Evolutionary conservation across 257 asterid genomes (phyloP), one percentile per base, ranked within the genome.

Genomic region (Solanum sparsipilum): DNA sequence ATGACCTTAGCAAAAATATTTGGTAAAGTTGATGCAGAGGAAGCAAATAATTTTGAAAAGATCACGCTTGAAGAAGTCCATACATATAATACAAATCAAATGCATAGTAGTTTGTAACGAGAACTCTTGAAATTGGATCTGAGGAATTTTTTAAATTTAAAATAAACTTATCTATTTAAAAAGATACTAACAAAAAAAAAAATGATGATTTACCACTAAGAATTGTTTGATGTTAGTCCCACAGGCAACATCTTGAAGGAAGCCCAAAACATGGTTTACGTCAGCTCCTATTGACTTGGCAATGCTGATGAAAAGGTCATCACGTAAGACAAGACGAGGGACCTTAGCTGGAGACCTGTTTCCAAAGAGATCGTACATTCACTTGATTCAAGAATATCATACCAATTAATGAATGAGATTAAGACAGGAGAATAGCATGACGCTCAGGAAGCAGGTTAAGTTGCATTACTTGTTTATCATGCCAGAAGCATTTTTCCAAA

Each of bases 241-340:
- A 87, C 94, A 92, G 56, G 99, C 93, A 86, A 92, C 88, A 74
- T 93, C 93, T 92, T 96, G 98, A 92, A 96, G 89, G 90, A 87
- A 89, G 90, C 75, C 25, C 86, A 96, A 89, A 48, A 86, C 83
- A 5, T 89, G 94, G 74, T 96, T 96, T 81, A 94, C 93, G 91
- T 94, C 93, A 41, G 85, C 84, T 67, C 95, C 96, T 9, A 88
- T 23, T 73, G 92, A 76, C 93, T 84, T 93, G 87, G 98, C 99
- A 84, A 90, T 41, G 90, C 89, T 89, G 48, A 89, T 90, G 34
- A 95, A 93, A 18, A 89, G 88, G 20, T 95, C 96, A 88, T 94
- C 95, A 6, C 95, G 93, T 74, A 95, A 84, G 78, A 79, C 88
- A 71, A 96, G 84, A 76, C 93, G 96, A 5, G 97, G 98, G 68